These are phyloP conservation scores for Echria macrotheca DNA, from an alignment of 495 filamentous ascomycete genomes.

Conservation along the genomic window DNA sequence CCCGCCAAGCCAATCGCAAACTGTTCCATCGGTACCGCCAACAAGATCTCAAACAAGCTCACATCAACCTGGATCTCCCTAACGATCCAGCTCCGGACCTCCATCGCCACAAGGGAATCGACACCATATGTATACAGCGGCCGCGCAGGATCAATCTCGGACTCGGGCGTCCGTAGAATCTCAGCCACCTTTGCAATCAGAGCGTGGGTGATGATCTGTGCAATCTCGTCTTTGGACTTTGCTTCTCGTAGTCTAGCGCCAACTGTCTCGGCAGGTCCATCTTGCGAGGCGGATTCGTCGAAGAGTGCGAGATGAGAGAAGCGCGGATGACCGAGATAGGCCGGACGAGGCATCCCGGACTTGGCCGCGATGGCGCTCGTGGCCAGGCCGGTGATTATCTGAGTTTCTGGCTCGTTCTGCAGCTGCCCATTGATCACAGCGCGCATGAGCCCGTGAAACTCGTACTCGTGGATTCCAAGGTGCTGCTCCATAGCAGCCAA, in stretches of 20 bases:
- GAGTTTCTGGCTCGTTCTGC: neutral
- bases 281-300: constrained; percentile 1
- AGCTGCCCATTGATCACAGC: neutral
- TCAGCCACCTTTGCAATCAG: constrained; percentile 11
- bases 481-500: constrained; percentile 17
- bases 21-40: no score
- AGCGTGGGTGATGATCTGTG: constrained; percentile 47
- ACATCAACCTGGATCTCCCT: neutral
- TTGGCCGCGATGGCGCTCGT: constrained; percentile 39
- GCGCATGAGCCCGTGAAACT: constrained; percentile 26
- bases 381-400: constrained; percentile 27
- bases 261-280: neutral
- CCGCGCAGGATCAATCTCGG: constrained; percentile 1
- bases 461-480: constrained; percentile 20
- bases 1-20: no score
- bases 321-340: no score
- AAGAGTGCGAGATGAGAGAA: no score
- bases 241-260: no score
- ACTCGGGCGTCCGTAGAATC: neutral
- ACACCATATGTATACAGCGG: constrained; percentile 4
- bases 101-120: constrained; percentile 7
- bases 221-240: neutral
- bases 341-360: neutral
- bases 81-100: constrained; percentile 1
- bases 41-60: neutral